Evolutionary conservation across 139 green algal genomes (phyloP).

Genomic region (Limnomonas spitsbergensis): DNA sequence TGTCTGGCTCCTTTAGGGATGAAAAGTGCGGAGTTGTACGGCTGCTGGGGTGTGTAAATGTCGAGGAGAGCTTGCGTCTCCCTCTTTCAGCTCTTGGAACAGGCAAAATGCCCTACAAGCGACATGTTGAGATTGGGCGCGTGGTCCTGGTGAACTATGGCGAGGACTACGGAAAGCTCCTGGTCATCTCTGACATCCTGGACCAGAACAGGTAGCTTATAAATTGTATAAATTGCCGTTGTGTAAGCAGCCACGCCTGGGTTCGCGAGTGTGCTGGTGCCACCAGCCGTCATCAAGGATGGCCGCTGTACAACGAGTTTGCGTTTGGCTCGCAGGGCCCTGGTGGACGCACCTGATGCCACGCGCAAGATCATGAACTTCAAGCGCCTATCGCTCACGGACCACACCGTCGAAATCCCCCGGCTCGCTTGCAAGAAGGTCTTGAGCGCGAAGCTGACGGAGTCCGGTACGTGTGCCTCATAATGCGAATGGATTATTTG

Average conservation of each 20-base stretch:
- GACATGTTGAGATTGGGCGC: conserved; percentile 93
- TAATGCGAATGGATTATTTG: too few relatives aligned
- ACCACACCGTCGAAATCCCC: conserved; percentile 89
- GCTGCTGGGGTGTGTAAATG: too few relatives aligned
- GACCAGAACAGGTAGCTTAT: conserved; percentile 89
- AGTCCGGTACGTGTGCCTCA: conserved; percentile 49
- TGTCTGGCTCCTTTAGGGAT: too few relatives aligned
- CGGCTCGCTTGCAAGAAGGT: conserved; percentile 85
- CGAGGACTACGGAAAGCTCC: conserved; percentile 77
- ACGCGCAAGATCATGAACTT: conserved; percentile 76
- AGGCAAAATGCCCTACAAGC: conserved; percentile 83
- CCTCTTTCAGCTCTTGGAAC: too few relatives aligned
- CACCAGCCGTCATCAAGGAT: too few relatives aligned
- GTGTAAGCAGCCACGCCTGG: too few relatives aligned
- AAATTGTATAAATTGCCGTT: too few relatives aligned
- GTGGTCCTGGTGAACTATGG: conserved; percentile 91
- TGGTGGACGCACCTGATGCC: conserved; percentile 84
- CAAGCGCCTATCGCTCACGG: conserved; percentile 91
- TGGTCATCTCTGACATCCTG: conserved; percentile 85
- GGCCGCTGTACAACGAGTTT: too few relatives aligned
- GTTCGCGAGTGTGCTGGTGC: too few relatives aligned
- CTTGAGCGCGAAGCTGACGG: conserved; percentile 70
- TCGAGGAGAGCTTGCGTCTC: too few relatives aligned
- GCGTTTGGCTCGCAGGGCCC: conserved; percentile 53
- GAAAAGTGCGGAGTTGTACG: too few relatives aligned